phyloP scores from a whole-genome alignment of 2,329 filamentous ascomycete species.

The Periconia sp. region DNA sequence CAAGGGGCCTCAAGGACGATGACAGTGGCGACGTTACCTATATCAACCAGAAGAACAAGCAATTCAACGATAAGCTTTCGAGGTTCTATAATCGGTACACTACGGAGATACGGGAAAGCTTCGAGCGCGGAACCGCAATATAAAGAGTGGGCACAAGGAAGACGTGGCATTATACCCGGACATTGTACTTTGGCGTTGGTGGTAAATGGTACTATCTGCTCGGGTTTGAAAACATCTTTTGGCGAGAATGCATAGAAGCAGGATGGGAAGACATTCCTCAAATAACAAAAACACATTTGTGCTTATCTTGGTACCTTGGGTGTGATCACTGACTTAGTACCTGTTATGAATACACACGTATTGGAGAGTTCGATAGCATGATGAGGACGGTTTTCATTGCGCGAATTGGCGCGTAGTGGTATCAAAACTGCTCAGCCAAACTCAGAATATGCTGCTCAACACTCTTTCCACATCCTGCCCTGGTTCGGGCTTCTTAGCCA shows the following conservation, averaged over 20 bases:
- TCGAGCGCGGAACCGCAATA: slow-evolving; percentile 96
- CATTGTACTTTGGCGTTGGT: slow-evolving; percentile 18
- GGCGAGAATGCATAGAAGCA: too few relatives aligned
- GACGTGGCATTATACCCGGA: slow-evolving; percentile 32
- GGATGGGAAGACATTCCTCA: too few relatives aligned
- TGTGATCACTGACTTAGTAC: too few relatives aligned
- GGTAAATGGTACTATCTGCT: too few relatives aligned
- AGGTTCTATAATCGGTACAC: slow-evolving; percentile 99
- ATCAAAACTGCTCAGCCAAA: too few relatives aligned
- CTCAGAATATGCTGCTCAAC: slow-evolving; percentile 45
- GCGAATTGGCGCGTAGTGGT: too few relatives aligned
- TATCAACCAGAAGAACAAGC: slow-evolving; percentile 99
- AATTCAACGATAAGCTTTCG: slow-evolving; percentile 97
- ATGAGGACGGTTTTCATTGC: too few relatives aligned
- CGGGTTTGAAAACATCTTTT: too few relatives aligned
- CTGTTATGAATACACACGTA: too few relatives aligned
- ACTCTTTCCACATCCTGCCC: slow-evolving; percentile 41
- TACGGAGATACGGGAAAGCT: slow-evolving; percentile 93
- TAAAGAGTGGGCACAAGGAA: slow-evolving; percentile 49
- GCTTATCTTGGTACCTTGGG: too few relatives aligned
- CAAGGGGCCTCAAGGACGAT: slow-evolving; percentile 74
- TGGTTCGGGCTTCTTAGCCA: slow-evolving; percentile 38
- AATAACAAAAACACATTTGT: too few relatives aligned
- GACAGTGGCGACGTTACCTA: slow-evolving; percentile 94
- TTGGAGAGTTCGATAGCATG: too few relatives aligned